phyloP scores from a whole-genome alignment of 495 filamentous ascomycete genomes.

The Parmelia sp. region DNA sequence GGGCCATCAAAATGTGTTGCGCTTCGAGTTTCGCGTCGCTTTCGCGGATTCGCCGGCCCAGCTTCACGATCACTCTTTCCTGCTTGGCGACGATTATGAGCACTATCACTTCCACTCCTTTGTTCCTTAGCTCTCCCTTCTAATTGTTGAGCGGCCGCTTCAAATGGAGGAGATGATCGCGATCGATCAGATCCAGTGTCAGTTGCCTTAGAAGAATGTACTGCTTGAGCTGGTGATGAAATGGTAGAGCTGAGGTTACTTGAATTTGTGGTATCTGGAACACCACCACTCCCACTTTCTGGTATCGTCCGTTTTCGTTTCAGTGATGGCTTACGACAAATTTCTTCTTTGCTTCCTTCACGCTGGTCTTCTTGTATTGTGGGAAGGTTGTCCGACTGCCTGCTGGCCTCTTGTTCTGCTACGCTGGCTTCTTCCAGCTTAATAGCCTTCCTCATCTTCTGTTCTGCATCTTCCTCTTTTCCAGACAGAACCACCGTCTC shows the following conservation, averaged over 20 bases:
- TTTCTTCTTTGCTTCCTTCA: conserved; percentile 14
- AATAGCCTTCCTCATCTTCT: conserved; percentile 61
- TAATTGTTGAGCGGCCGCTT: conserved; percentile 19
- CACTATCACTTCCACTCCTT: conserved; percentile 17
- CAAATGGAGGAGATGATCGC: conserved; percentile 26
- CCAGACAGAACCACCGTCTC: conserved; percentile 74
- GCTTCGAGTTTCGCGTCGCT: conserved; percentile 27
- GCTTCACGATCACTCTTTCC: conserved; percentile 24
- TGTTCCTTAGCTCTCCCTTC: conserved; percentile 21
- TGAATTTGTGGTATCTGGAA: conserved; percentile 18
- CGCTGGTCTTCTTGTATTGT: conserved; percentile 24
- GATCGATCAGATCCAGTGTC: conserved; percentile 35
- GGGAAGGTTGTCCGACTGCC: conserved; percentile 30
- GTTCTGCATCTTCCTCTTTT: conserved; percentile 61
- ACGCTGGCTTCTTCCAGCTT: conserved; percentile 60
- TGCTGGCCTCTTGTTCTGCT: conserved; percentile 20
- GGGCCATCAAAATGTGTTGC: conserved; percentile 35
- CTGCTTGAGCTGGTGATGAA: conserved; percentile 24
- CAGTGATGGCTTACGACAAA: conserved; percentile 17
- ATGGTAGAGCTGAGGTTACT: conserved; percentile 28
- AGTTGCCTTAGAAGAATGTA: conserved; percentile 32
- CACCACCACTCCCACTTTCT: conserved; percentile 8
- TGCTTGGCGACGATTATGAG: conserved; percentile 13
- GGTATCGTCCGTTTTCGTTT: conserved; percentile 25
- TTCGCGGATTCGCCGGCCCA: conserved; percentile 22